Evolutionary conservation across 2,329 filamentous ascomycete species (phyloP).

Genomic region (Hypocreales sp.): DNA sequence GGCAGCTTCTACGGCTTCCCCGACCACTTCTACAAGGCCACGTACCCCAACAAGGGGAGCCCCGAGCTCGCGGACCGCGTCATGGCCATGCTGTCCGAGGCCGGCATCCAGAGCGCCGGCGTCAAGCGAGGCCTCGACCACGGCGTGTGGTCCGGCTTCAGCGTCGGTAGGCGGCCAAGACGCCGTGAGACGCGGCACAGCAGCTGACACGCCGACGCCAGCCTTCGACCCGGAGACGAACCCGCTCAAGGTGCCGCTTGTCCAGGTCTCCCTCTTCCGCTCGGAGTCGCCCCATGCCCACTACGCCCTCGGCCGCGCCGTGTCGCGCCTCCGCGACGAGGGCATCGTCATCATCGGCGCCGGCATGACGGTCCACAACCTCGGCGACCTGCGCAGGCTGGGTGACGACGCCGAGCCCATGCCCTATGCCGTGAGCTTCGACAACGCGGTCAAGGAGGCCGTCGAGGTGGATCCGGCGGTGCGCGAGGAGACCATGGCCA

Average conservation of each 20-base stretch:
- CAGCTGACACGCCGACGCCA: neutral
- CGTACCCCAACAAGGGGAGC: conserved; percentile 49
- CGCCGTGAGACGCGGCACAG: no score
- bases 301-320: conserved; percentile 50
- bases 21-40: conserved; percentile 49
- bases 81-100: conserved; percentile 34
- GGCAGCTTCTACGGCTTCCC: conserved; percentile 56
- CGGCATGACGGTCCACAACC: conserved; percentile 62
- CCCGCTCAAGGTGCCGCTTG: conserved; percentile 49
- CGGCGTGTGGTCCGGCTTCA: conserved; percentile 59
- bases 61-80: conserved; percentile 43
- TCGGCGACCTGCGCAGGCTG: conserved; percentile 31
- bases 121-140: conserved; percentile 56
- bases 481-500: conserved; percentile 23
- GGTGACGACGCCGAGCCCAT: conserved; percentile 26
- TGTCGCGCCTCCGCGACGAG: conserved; percentile 50
- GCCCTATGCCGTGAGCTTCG: conserved; percentile 46
- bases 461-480: conserved; percentile 28
- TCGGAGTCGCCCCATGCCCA: conserved; percentile 50
- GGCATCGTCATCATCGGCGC: conserved; percentile 54
- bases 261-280: conserved; percentile 56
- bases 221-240: conserved; percentile 48
- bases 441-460: conserved; percentile 51
- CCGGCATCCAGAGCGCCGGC: conserved; percentile 43
- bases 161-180: conserved; percentile 15